phyloP scores from a whole-genome alignment of 306 rosid species.

The Cucurbita moschata region DNA sequence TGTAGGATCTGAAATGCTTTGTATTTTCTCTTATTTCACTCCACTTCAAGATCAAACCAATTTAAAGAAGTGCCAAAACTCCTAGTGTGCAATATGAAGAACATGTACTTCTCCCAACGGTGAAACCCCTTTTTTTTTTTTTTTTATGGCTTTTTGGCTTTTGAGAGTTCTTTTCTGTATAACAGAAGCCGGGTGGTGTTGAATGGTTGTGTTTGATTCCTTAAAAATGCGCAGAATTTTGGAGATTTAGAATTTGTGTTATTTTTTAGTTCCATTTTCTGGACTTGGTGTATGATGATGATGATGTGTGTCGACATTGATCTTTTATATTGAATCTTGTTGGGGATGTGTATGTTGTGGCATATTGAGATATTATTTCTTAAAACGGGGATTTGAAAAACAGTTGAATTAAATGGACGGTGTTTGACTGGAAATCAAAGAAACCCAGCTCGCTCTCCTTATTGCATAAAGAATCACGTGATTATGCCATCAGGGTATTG shows the following conservation, averaged over 20 bases:
- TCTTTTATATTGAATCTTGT: neutral
- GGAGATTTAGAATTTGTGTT: neutral
- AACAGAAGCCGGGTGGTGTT: neutral
- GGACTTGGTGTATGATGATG: neutral
- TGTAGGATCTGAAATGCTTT: constrained; percentile 90
- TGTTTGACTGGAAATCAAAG: too few relatives aligned
- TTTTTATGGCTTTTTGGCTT: neutral
- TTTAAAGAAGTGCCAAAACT: constrained; percentile 17
- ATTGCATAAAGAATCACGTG: too few relatives aligned
- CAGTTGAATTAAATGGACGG: too few relatives aligned
- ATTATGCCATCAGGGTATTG: too few relatives aligned
- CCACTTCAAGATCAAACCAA: constrained; percentile 95
- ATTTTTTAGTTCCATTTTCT: neutral
- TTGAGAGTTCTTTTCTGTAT: neutral
- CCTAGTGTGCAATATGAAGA: neutral
- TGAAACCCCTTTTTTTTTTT: neutral
- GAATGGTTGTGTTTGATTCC: neutral
- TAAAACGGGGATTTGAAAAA: too few relatives aligned
- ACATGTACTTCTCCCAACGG: neutral
- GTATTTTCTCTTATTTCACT: constrained; percentile 93
- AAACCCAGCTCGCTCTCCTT: too few relatives aligned
- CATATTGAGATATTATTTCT: too few relatives aligned
- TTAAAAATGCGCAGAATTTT: neutral
- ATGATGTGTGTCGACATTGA: neutral
- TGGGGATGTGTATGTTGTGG: neutral